Base-by-base conservation (phyloP, 371 early-diverging fungal genomes). In the Dinochytrium kinnereticum region DNA sequence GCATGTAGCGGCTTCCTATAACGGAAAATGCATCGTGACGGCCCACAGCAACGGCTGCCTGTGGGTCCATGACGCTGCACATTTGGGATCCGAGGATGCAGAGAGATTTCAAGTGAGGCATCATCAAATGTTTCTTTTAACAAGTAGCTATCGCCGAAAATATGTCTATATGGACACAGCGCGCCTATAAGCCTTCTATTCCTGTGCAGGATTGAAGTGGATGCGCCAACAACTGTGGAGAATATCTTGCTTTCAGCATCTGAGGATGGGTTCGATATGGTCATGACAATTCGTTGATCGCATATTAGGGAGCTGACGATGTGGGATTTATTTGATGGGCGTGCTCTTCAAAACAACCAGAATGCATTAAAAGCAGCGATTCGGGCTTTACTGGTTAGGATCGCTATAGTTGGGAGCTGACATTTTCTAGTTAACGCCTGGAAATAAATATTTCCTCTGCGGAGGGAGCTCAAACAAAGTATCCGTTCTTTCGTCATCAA, bases 241-340 rank as follows among this genome's bases (percentile, higher is more conserved):
- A 88, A 89, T 81, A 81, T 89, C 3, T 68, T 91, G 19, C 76
- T 91, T 28, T 88, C 90, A 55, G 91, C 89, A 1, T 82, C 90
- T 0, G 89, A 89, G 65, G 89, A 89, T 65, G 92, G 92, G 90
- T 91, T 84, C 72, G 3, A 19, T 17, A 13, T 15, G 28, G 28
- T 33, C 17, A 34, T 33, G 36, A 31, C 61, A 34, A 26, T 61
- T 44, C 37, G n/a, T 19, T 66, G 26, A 59, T 51, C 33, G n/a
- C 40, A 17, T 34, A 75, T n/a, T 37, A 91, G 91, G 19, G 90
- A 90, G 64, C 86, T 91, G 44, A 86, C 88, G 59, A 88, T 90
- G 71, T 93, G 93, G 93, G 90, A 85, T 78, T 78, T 90, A 13
- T 80, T 81, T 0, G 93, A 93, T 69, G 93, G 93, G 1, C 84